Conservation (phyloP, 202 grass and related monocot genomes). For the Saccharum hybrid region DNA sequence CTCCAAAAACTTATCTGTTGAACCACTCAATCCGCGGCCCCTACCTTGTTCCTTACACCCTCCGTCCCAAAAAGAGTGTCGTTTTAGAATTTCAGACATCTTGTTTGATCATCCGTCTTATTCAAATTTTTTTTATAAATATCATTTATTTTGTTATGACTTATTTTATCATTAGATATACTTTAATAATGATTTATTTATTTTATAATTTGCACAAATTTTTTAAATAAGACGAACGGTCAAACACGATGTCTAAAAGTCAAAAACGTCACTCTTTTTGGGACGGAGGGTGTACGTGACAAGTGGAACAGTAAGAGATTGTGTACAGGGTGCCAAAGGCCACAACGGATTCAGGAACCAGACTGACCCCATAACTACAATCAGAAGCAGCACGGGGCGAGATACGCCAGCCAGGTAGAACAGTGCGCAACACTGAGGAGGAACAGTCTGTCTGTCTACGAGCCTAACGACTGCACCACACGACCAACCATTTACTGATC, state of each 20-base stretch:
- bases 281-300: too few species aligned
- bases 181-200: too few species aligned
- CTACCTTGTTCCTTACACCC: neutral
- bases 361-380: neutral
- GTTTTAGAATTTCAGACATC: too few species aligned
- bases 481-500: conserved; percentile 21
- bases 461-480: conserved; percentile 11
- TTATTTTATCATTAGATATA: too few species aligned
- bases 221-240: too few species aligned
- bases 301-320: neutral
- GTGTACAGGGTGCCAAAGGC: conserved; percentile 33
- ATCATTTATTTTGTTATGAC: too few species aligned
- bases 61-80: too few species aligned
- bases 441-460: conserved; percentile 31
- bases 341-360: conserved; percentile 38
- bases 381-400: neutral
- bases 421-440: conserved; percentile 9
- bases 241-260: too few species aligned
- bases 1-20: neutral
- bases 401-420: conserved; percentile 36
- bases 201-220: too few species aligned
- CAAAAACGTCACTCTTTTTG: too few species aligned
- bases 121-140: too few species aligned
- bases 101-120: too few species aligned
- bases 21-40: neutral